phyloP scores from a whole-genome alignment of 140 eudicot species.

The Flaveria floridana region DNA sequence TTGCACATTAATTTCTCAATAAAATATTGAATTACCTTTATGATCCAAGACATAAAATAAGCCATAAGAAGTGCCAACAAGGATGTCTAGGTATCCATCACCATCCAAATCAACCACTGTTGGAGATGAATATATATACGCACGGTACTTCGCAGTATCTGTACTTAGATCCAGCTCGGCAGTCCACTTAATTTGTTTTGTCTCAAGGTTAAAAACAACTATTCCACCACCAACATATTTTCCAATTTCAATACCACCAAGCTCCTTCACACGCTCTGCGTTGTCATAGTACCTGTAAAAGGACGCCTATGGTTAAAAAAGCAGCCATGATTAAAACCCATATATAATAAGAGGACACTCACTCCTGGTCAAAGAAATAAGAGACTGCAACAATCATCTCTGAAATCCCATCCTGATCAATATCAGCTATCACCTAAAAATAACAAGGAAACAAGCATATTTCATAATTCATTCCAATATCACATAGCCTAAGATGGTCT shows the following conservation, averaged over 20 bases:
- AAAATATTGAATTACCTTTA: constrained; percentile 53
- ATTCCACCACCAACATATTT: constrained; percentile 93
- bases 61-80: constrained; percentile 95
- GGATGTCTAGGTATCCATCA: constrained; percentile 90
- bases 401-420: constrained; percentile 82
- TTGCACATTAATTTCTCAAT: constrained; percentile 10
- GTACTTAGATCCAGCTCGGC: constrained; percentile 72
- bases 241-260: constrained; percentile 89
- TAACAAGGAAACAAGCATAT: not conserved
- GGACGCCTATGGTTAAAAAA: constrained; percentile 21
- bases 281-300: constrained; percentile 83
- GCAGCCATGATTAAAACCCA: not conserved
- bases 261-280: constrained; percentile 92
- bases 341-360: constrained; percentile 39
- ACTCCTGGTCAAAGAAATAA: constrained; percentile 98
- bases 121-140: constrained; percentile 86
- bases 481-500: not conserved
- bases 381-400: constrained; percentile 99
- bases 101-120: constrained; percentile 94
- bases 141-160: constrained; percentile 75
- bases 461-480: constrained; percentile 15
- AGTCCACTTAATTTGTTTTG: constrained; percentile 95
- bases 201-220: constrained; percentile 95
- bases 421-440: constrained; percentile 92
- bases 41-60: constrained; percentile 85